Base-by-base conservation (phyloP, 2,329 filamentous ascomycete species). In the Beauveria pseudobassiana region DNA sequence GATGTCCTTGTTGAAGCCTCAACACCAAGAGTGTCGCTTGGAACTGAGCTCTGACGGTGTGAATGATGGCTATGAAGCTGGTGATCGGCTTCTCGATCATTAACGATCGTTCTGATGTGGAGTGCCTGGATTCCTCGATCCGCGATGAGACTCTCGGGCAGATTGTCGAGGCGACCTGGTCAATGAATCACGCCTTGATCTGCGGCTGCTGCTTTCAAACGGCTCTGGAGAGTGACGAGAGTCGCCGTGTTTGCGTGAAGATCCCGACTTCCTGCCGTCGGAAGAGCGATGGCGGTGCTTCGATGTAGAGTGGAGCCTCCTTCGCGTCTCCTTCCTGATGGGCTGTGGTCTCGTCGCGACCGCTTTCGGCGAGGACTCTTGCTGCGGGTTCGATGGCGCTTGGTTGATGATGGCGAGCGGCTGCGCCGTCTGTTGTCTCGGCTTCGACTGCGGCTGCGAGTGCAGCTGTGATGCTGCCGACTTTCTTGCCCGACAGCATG, bases 321-420 rank as follows among this genome's bases (percentile, higher is more conserved):
- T 62, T 75, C 74, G 55, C 74, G 72, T 50, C 71, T 73, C 60
- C 72, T 72, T 71, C 75, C 75, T 66, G 78, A 77, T 24, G 73
- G 69, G 53, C 73, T 75, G 53, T 70, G 67, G 4, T 70, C 67
- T 63, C 71, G 69, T 63, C 71, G 73, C 20, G 73, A 76, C 70
- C 69, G 76, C 67, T 80, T 80, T 28, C 74, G 72, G 55, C 73
- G 74, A 38, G 72, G 68, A 2, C 78, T 73, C n/a, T 69, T 75
- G 53, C 76, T 80, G 56, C 73, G 73, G 62, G 74, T 79, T 62
- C 78, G 73, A 53, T 73, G 71, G 56, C 78, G 73, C 66, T 80
- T 80, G 42, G 72, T 64, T 6, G 75, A 74, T 26, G 74, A 69
- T 34, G 76, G 72, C 3, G 77, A 77, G 61, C 70, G 69, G 38